A percentile compares a stretch with the other conserved stretches of the same genome.
These are phyloP conservation scores for Calonectria pauciramosa DNA, from an alignment of 2,329 filamentous ascomycete species.

Conservation along the genomic window DNA sequence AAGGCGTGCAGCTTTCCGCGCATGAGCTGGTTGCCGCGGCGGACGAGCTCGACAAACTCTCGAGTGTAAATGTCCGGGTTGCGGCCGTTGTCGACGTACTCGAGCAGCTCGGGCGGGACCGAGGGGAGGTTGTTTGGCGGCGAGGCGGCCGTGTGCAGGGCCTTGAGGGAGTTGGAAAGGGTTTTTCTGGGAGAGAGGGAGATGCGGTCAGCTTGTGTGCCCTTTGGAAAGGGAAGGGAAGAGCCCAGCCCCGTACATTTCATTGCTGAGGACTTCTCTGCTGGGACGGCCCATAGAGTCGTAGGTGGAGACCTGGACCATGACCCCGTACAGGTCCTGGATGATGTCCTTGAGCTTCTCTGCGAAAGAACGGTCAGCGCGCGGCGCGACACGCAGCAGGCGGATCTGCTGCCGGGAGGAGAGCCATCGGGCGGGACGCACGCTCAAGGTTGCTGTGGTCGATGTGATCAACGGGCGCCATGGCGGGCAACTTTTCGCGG, in stretches of 20 bases:
- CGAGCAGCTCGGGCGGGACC: constrained; percentile 73
- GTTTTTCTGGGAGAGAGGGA: constrained; percentile 49
- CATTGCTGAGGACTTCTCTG: constrained; percentile 68
- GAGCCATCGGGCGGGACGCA: constrained; percentile 33
- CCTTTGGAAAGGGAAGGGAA: neutral
- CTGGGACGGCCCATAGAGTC: constrained; percentile 66
- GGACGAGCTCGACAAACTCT: constrained; percentile 79
- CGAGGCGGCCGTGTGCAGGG: constrained; percentile 56
- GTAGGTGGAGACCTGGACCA: constrained; percentile 74
- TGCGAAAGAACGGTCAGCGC: constrained; percentile 45
- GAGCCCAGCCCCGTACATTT: constrained; percentile 58
- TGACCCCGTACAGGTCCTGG: constrained; percentile 74
- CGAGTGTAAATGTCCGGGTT: constrained; percentile 83
- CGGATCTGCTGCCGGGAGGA: no score
- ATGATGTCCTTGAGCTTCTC: constrained; percentile 73
- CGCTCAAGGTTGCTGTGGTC: constrained; percentile 57
- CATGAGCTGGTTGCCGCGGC: constrained; percentile 76
- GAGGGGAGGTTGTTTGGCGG: constrained; percentile 60
- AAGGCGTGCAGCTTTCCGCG: constrained; percentile 76
- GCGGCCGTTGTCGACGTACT: constrained; percentile 79
- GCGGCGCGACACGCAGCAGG: neutral
- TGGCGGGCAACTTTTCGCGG: constrained; percentile 37
- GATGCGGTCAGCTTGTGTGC: constrained; percentile 22
- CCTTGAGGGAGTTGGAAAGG: constrained; percentile 55
- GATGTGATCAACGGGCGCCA: constrained; percentile 58